Conservation (phyloP, 2,329 filamentous ascomycete species). For the Lachnellula cervina region DNA sequence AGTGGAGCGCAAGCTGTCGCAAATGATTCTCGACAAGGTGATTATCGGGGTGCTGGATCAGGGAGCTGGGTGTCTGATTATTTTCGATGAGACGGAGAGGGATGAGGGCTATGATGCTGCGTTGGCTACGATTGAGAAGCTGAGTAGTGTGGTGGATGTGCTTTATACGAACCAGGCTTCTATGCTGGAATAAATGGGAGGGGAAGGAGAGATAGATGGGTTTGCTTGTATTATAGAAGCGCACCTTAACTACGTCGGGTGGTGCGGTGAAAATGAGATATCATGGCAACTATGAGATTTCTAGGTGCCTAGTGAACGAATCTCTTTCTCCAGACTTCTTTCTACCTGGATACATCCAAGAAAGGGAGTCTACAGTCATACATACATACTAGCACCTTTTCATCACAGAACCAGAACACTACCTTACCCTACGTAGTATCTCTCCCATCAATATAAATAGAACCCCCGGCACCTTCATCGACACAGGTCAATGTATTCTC, state of each 20-base stretch:
- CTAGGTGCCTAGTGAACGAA: not conserved
- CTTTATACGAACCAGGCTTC: conserved; percentile 97
- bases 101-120: conserved; percentile 94
- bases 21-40: conserved; percentile 99
- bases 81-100: conserved; percentile 90
- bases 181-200: conserved; percentile 67
- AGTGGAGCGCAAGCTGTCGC: conserved; percentile 95
- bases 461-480: no score
- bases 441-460: no score
- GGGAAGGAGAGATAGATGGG: conserved; percentile 6
- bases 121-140: conserved; percentile 89
- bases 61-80: conserved; percentile 93
- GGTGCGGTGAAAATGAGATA: not conserved
- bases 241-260: conserved; percentile 2
- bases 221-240: conserved; percentile 29
- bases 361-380: no score
- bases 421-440: no score
- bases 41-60: conserved; percentile 97
- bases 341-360: no score
- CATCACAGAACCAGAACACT: no score
- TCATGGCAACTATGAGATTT: not conserved
- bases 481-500: no score
- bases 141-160: conserved; percentile 95
- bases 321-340: not conserved
- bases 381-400: no score